Conservation (phyloP, 768 basidiomycete genomes). For the Suillus americanus region DNA sequence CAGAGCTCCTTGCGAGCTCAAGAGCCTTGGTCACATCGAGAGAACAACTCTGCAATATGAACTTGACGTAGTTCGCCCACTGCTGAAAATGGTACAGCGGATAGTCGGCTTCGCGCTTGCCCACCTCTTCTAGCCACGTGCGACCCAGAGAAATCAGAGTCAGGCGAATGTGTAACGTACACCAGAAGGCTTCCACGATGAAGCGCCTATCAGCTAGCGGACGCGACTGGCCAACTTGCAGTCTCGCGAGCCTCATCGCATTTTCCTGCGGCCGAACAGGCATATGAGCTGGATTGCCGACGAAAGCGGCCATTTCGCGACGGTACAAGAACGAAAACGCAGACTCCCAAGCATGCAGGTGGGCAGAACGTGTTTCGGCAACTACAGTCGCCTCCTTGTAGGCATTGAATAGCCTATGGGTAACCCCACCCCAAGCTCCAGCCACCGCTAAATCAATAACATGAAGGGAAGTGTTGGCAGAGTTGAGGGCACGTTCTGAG, state of each 20-base stretch:
- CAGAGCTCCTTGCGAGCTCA: constrained; percentile 46
- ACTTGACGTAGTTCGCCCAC: constrained; percentile 50
- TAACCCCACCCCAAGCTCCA: constrained; percentile 40
- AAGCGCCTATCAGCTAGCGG: constrained; percentile 62
- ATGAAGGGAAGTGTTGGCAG: constrained; percentile 23
- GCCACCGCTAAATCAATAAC: constrained; percentile 31
- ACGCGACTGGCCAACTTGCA: constrained; percentile 54
- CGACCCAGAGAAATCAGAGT: constrained; percentile 45
- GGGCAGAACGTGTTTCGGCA: constrained; percentile 50
- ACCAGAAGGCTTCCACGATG: constrained; percentile 60
- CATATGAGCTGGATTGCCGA: constrained; percentile 31
- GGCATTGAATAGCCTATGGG: constrained; percentile 33
- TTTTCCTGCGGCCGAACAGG: constrained; percentile 44
- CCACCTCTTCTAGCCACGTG: constrained; percentile 39
- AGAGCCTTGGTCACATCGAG: constrained; percentile 48
- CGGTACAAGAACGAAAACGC: constrained; percentile 53
- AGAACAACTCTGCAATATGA: constrained; percentile 46
- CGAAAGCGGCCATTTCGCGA: constrained; percentile 40
- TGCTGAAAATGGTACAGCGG: constrained; percentile 15
- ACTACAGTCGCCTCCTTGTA: constrained; percentile 43
- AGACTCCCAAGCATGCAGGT: constrained; percentile 60
- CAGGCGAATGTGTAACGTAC: constrained; percentile 53
- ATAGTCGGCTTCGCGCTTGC: constrained; percentile 18
- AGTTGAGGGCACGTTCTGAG: constrained; percentile 28
- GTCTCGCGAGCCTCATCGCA: constrained; percentile 51